Evolutionary conservation across 2,329 filamentous ascomycete genomes (phyloP).

Genomic region (Clonostachys solani): DNA sequence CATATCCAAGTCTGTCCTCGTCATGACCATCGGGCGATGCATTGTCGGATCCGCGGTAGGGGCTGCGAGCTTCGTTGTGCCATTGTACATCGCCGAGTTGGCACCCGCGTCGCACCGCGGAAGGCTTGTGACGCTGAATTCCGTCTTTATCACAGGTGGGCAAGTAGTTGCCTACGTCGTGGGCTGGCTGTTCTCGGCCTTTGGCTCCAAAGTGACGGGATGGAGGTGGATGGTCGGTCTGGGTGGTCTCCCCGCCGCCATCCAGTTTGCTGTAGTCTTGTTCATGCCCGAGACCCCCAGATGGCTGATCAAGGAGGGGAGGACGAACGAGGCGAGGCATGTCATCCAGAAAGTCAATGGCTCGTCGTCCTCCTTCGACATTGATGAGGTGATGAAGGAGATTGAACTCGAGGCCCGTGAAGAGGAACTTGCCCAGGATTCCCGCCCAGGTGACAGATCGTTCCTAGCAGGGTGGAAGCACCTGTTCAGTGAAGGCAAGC

Average conservation of each 20-base stretch:
- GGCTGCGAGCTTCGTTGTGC: conserved; percentile 76
- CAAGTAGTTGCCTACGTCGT: conserved; percentile 86
- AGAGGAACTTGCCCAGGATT: conserved; percentile 48
- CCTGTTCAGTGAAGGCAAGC: conserved; percentile 53
- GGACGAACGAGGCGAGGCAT: conserved; percentile 53
- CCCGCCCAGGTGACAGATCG: no score
- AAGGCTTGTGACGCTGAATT: conserved; percentile 74
- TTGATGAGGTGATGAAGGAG: conserved; percentile 57
- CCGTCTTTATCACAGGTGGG: conserved; percentile 80
- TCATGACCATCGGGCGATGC: conserved; percentile 64
- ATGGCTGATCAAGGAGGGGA: conserved; percentile 73
- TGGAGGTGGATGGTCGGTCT: conserved; percentile 94
- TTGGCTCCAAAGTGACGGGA: conserved; percentile 46
- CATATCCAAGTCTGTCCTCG: conserved; percentile 46
- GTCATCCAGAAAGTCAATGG: conserved; percentile 66
- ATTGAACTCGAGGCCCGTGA: conserved; percentile 75
- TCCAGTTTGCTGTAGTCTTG: conserved; percentile 66
- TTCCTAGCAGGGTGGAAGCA: conserved; percentile 24
- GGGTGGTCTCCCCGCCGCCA: conserved; percentile 68
- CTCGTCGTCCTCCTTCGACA: conserved; percentile 37
- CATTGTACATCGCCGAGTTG: conserved; percentile 84
- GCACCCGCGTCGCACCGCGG: conserved; percentile 74
- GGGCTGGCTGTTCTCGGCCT: conserved; percentile 69
- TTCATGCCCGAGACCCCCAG: conserved; percentile 85
- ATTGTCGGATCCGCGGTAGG: conserved; percentile 72